Base-by-base conservation (phyloP, 2,329 filamentous ascomycete species). In the Aspergillus novoparasiticus region DNA sequence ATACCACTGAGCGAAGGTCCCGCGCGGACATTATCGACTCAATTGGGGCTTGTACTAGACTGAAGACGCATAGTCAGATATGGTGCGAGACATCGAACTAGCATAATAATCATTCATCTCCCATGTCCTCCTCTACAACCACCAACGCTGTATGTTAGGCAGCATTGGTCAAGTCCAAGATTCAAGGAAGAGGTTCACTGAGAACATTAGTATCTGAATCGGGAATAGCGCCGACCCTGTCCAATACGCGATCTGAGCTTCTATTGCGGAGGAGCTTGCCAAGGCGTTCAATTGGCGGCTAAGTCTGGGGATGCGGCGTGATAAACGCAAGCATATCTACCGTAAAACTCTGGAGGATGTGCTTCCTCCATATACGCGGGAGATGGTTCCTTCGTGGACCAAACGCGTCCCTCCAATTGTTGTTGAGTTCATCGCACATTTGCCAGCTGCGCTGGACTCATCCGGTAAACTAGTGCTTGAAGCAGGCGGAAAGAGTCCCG, bases 381-480 rank as follows among this genome's bases (percentile, higher is more conserved):
- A 26, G 6, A 28, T 5, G 0, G 36, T 5, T 16, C 68, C 71
- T 46, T 43, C 34, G 36, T 73, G 63, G 71, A 67, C 71, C 30
- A 11, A 32, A 32, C 30, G 10, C 11, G 9, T 32, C 30, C 30
- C 0, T 32, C 3, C 30, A 32, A 11, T 32, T 11, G 30, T 4
- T 32, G 10, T 32, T 11, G 30, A 32, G 0, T 11, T 10, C 2
- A 60, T 61, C 16, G 9, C 21, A 39, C 51, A 53, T 3, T 45
- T 30, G 1, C 43, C 43, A 5, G 43, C 23, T 23, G n/a, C 4
- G 8, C 28, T 53, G 3, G 46, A 58, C 56, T 46, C 41, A 16
- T 48, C 32, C 1, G 66, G 69, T 1, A 66, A 60, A 43, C 54
- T 73, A 10, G 66, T 71, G 3, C 69, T 73, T 1, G 69, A 72